Base-by-base conservation (phyloP, 1,284 basidiomycete genomes). In the Ustilago cynodontis region DNA sequence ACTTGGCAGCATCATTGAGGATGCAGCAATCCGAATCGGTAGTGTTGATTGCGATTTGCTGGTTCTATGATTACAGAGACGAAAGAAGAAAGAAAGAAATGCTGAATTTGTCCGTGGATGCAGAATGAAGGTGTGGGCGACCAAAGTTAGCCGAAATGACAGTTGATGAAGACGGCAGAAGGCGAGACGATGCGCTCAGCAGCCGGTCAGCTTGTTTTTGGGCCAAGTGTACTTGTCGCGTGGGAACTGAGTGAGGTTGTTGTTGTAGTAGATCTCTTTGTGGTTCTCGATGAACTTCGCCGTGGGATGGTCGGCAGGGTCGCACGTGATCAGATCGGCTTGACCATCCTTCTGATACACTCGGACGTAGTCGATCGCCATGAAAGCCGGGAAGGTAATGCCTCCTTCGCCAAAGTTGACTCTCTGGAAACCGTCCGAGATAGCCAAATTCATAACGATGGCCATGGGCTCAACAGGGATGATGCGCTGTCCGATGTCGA, bases 381-480 rank as follows among this genome's bases (percentile, higher is more conserved):
- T 78, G 39, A 64, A 71, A 8, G 81, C 78, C 1, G 81, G 81
- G 70, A 80, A 79, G 20, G 58, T 68, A 50, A 82, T 70, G 20
- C 71, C 76, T 11, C 62, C 71, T 2, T 53, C 9, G 54, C 54
- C 68, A 63, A 79, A 83, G 50, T 79, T 41, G 71, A 85, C 74
- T 0, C 65, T 35, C 71, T 85, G 82, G 80, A 85, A 85, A 37
- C 82, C 67, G 14, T 52, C 45, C 39, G 82, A 77, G 60, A 85
- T 80, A 58, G 81, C 82, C 56, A 84, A 57, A 49, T 84, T 84
- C 70, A 82, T 77, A 35, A 82, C 78, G 29, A 83, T 83, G 0
- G 68, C 68, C 82, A 86, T 84, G 14, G 84, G 84, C 71, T 86
- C 84, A 26, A 68, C 61, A 3, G 83, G 80, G 28, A 86, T 66